Evolutionary conservation across 805 yeast genomes (phyloP).

Genomic region (Saccharomycopsis fodiens): DNA sequence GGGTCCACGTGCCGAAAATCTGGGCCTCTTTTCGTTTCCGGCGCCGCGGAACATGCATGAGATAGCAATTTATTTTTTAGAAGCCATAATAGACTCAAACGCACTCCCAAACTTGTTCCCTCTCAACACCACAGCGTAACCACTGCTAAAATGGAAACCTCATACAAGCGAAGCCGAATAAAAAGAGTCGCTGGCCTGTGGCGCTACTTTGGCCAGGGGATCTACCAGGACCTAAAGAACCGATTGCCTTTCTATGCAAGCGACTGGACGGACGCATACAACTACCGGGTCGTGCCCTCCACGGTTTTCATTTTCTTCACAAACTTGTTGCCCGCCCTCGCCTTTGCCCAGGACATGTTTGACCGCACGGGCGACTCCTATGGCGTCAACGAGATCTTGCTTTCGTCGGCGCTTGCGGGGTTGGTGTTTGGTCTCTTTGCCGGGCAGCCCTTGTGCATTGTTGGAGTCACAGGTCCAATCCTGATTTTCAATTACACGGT

Average conservation of each 20-base stretch:
- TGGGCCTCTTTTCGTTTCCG: no score
- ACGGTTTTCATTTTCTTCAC: slow-evolving; percentile 81
- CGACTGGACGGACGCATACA: slow-evolving; percentile 77
- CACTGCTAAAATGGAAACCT: no score
- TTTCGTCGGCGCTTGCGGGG: slow-evolving; percentile 84
- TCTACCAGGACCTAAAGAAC: slow-evolving; percentile 10
- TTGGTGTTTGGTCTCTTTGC: slow-evolving; percentile 76
- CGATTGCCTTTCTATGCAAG: slow-evolving; percentile 54
- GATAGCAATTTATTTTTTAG: no score
- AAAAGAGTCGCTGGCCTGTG: no score
- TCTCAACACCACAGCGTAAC: no score
- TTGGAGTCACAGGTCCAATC: slow-evolving; percentile 96
- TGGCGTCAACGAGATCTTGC: slow-evolving; percentile 84
- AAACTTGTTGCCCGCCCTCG: slow-evolving; percentile 85
- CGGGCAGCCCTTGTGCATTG: slow-evolving; percentile 91
- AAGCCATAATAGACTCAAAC: no score
- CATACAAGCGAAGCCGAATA: no score
- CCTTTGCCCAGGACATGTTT: slow-evolving; percentile 96
- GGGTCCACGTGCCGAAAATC: no score
- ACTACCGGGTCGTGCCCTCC: slow-evolving; percentile 84
- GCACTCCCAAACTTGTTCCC: no score
- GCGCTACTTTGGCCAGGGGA: slow-evolving; percentile 18
- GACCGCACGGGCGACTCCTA: slow-evolving; percentile 81
- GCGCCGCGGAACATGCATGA: no score
- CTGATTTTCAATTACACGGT: slow-evolving; percentile 89